Conservation (phyloP, 1,284 basidiomycete genomes). For the Paramarasmius palmivorus region DNA sequence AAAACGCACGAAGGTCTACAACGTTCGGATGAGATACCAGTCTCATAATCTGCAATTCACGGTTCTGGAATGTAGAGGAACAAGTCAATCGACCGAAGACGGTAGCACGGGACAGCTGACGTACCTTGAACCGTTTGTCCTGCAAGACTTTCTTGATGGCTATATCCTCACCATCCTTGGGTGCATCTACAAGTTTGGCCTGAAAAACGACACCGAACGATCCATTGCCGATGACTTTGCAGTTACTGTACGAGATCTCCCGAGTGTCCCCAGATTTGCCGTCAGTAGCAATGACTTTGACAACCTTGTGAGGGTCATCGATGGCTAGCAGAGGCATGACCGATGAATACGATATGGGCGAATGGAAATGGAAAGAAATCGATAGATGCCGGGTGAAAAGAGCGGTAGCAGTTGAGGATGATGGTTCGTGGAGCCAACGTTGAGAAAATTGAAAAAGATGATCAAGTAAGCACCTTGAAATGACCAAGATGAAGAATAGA, state of each 20-base stretch:
- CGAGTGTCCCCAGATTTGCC: constrained; percentile 90
- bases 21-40: constrained; percentile 98
- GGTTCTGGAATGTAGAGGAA: constrained; percentile 67
- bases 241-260: constrained; percentile 94
- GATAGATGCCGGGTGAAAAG: constrained; percentile 14
- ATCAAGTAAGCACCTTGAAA: constrained; percentile 31
- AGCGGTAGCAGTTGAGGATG: constrained; percentile 14
- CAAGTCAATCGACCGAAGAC: constrained; percentile 20
- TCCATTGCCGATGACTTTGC: constrained; percentile 98
- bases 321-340: constrained; percentile 52
- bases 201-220: constrained; percentile 99
- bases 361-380: constrained; percentile 13
- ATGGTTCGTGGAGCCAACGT: background rate
- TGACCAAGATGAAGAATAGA: constrained; percentile 18
- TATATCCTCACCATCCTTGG: constrained; percentile 79
- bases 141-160: constrained; percentile 99
- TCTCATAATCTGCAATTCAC: constrained; percentile 99
- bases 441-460: constrained; percentile 22
- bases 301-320: constrained; percentile 94
- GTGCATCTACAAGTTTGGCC: constrained; percentile 67
- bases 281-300: constrained; percentile 93
- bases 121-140: constrained; percentile 99
- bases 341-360: constrained; percentile 35
- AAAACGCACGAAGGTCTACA: constrained; percentile 96
- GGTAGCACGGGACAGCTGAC: constrained; percentile 21